A percentile compares a stretch with the other conserved stretches of the same genome.
Evolutionary conservation across 257 asterid genomes (phyloP).

Genomic region (Thymus mandschuricus): DNA sequence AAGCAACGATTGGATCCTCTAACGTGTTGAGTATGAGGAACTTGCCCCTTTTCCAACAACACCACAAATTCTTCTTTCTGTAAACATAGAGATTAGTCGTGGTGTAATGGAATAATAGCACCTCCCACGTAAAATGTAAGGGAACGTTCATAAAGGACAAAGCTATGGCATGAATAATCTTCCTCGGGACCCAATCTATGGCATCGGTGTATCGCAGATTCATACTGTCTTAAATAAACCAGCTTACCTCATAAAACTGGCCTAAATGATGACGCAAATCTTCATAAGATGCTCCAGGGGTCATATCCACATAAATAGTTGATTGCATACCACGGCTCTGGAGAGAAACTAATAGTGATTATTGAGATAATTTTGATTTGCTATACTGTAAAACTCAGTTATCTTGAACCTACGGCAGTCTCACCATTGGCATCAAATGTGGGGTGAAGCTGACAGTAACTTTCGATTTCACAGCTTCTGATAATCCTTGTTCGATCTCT

Average conservation of each 20-base stretch:
- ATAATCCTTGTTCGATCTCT: constrained; percentile 97
- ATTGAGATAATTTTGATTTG: neutral
- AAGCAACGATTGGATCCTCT: constrained; percentile 93
- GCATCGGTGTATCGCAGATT: neutral
- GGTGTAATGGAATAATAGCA: neutral
- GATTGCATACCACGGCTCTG: constrained; percentile 99
- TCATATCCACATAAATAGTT: constrained; percentile 89
- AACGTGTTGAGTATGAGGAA: constrained; percentile 89
- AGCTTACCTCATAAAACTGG: constrained; percentile 65
- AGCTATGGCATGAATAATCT: too few relatives aligned
- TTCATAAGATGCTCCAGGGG: constrained; percentile 68
- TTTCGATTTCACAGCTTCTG: constrained; percentile 73
- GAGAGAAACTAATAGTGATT: constrained; percentile 25
- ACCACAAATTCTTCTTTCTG: constrained; percentile 87
- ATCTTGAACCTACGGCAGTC: constrained; percentile 13
- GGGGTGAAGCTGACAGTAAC: constrained; percentile 99
- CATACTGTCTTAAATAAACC: neutral
- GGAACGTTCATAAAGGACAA: too few relatives aligned
- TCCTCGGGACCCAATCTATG: neutral
- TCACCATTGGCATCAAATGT: constrained; percentile 95
- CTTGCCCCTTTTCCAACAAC: constrained; percentile 59
- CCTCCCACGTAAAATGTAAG: neutral
- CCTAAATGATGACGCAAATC: constrained; percentile 66
- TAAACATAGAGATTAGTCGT: constrained; percentile 19
- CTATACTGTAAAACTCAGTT: neutral